These are phyloP conservation scores for Apiospora aurea DNA, from an alignment of 2,329 filamentous ascomycete genomes.

Conservation along the genomic window DNA sequence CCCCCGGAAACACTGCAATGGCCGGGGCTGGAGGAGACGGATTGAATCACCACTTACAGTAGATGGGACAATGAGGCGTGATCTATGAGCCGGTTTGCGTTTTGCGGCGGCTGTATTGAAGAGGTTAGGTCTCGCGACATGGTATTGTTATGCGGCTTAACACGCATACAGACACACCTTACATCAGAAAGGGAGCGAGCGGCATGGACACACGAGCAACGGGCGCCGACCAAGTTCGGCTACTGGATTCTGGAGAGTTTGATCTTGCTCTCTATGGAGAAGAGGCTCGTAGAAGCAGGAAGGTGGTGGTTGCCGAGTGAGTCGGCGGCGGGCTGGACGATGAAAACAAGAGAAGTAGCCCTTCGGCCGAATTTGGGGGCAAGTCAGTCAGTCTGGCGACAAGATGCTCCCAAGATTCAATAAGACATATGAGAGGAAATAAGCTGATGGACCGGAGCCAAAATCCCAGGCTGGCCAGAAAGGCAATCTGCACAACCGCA, in stretches of 20 bases:
- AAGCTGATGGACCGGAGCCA: not conserved
- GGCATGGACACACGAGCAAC: not conserved
- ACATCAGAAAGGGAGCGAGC: conserved; percentile 15
- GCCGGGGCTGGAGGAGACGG: not conserved
- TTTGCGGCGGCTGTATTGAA: not conserved
- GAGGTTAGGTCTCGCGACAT: conserved; percentile 16
- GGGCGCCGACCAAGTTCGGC: not conserved
- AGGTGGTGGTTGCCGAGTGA: not conserved
- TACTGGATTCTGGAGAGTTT: not conserved
- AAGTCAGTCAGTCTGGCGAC: conserved; percentile 10
- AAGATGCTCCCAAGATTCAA: conserved; percentile 9
- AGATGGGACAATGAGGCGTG: conserved; percentile 4
- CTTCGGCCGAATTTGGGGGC: conserved; percentile 2
- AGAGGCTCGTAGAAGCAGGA: not conserved
- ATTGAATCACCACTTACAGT: conserved; percentile 15
- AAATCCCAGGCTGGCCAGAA: not conserved
- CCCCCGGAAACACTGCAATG: conserved; percentile 20
- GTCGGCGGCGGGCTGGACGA: not conserved
- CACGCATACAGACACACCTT: not conserved
- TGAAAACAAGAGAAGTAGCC: conserved; percentile 11
- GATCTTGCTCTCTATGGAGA: not conserved
- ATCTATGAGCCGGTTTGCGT: not conserved
- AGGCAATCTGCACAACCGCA: too few relatives aligned
- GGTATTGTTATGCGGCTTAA: conserved; percentile 7
- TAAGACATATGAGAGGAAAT: conserved; percentile 12